phyloP scores from a whole-genome alignment of 805 yeast species.

The Groenewaldozyma salmanticensis region DNA sequence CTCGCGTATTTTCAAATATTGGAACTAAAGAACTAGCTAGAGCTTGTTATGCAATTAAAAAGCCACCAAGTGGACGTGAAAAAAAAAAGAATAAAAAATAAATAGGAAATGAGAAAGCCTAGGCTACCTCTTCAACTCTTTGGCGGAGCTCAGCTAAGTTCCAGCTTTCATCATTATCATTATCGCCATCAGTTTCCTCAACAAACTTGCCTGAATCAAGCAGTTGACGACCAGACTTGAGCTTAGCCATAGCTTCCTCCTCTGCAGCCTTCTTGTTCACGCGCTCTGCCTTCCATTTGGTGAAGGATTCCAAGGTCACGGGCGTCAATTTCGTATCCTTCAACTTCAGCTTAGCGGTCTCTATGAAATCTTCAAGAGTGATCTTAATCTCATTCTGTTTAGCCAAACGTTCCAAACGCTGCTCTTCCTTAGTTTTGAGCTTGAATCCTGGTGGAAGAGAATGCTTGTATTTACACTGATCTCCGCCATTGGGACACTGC shows the following conservation, averaged over 20 bases:
- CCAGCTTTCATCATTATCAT: slow-evolving; percentile 25
- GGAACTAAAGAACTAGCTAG: no score
- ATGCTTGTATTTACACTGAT: slow-evolving; percentile 88
- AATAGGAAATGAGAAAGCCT: no score
- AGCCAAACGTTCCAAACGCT: slow-evolving; percentile 78
- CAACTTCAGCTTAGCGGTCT: slow-evolving; percentile 79
- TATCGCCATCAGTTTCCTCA: slow-evolving; percentile 25
- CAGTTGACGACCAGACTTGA: slow-evolving; percentile 28
- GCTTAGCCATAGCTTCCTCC: slow-evolving; percentile 13
- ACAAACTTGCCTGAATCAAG: slow-evolving; percentile 31
- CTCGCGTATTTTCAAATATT: no score
- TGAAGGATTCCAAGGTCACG: slow-evolving; percentile 71
- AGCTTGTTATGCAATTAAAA: no score
- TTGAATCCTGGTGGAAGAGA: slow-evolving; percentile 95
- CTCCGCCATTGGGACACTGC: slow-evolving; percentile 93
- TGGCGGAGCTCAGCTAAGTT: slow-evolving; percentile 28
- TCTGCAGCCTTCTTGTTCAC: slow-evolving; percentile 25
- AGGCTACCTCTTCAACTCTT: slow-evolving; percentile 19
- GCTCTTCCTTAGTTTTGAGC: slow-evolving; percentile 93
- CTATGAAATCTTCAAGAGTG: slow-evolving; percentile 91
- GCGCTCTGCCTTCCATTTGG: slow-evolving; percentile 73
- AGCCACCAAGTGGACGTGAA: no score
- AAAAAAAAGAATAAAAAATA: no score
- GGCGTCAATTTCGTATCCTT: slow-evolving; percentile 74
- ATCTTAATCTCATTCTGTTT: slow-evolving; percentile 78